Conservation (phyloP, 768 basidiomycete genomes). For the Tricholoma furcatifolium region DNA sequence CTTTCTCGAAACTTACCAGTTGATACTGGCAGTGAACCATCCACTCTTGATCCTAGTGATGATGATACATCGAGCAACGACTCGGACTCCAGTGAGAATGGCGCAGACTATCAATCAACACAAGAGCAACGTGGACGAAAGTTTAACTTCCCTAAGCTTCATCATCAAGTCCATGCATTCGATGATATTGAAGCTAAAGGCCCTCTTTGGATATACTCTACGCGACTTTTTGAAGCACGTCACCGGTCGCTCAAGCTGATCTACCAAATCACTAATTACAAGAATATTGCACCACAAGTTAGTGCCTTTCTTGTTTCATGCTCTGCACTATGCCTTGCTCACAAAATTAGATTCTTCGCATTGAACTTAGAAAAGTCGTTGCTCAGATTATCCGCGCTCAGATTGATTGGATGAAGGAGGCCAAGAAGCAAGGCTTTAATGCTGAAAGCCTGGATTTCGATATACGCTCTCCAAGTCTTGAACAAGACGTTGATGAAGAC, state of each 20-base stretch:
- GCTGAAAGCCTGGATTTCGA: background rate
- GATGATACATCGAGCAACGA: slow-evolving; percentile 19
- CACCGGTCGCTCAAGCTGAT: background rate
- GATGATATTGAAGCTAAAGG: background rate
- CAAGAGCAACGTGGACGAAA: background rate
- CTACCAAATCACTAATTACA: background rate
- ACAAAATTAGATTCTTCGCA: background rate
- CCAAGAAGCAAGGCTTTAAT: background rate
- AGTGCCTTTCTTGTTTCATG: background rate
- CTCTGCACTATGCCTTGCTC: background rate
- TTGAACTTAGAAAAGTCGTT: background rate
- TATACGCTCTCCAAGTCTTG: background rate
- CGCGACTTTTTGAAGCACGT: background rate
- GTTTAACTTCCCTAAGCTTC: background rate
- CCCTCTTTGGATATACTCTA: background rate
- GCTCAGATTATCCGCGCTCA: background rate
- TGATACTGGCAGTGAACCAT: background rate
- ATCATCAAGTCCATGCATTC: background rate
- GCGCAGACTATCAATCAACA: background rate
- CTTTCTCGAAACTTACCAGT: background rate
- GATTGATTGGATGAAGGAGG: background rate
- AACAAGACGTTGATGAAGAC: background rate
- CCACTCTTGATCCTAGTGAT: background rate
- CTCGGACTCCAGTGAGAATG: slow-evolving; percentile 1
- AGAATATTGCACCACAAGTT: background rate